Percentiles rank a stretch among this genome's conserved stretches.
These are phyloP conservation scores for Suhomyces kunorum DNA, from an alignment of 1,139 yeast species.

Conservation along the genomic window DNA sequence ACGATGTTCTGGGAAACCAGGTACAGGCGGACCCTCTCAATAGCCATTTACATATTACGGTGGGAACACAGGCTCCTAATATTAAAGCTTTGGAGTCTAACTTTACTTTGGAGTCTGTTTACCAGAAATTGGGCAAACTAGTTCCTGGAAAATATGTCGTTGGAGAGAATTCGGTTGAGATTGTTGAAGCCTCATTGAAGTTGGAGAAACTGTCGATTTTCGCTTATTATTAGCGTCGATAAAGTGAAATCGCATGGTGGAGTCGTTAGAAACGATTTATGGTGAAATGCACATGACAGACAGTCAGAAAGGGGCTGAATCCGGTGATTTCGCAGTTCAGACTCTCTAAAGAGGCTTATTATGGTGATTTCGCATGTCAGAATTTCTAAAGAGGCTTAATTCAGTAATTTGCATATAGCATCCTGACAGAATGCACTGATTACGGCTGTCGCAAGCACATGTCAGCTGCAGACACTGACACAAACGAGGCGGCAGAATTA, in stretches of 20 bases:
- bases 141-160: constrained; percentile 2
- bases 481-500: no score
- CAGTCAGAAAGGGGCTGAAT: no score
- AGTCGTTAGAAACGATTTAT: not conserved
- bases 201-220: constrained; percentile 23
- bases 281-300: not conserved
- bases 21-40: constrained; percentile 38
- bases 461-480: no score
- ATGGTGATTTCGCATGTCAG: no score
- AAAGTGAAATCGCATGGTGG: not conserved
- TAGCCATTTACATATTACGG: constrained; percentile 66
- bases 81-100: constrained; percentile 50
- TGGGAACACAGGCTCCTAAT: constrained; percentile 57
- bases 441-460: no score
- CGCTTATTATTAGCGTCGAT: constrained; percentile 20
- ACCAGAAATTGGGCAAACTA: not conserved
- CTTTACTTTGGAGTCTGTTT: constrained; percentile 18
- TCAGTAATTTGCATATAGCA: no score
- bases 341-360: no score
- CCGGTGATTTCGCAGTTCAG: no score
- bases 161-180: constrained; percentile 7
- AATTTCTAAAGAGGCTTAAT: no score
- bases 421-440: no score
- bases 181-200: constrained; percentile 2
- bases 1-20: constrained; percentile 22